Evolutionary conservation across 495 filamentous ascomycete species (phyloP).

Genomic region (Pyrenula aspistea): DNA sequence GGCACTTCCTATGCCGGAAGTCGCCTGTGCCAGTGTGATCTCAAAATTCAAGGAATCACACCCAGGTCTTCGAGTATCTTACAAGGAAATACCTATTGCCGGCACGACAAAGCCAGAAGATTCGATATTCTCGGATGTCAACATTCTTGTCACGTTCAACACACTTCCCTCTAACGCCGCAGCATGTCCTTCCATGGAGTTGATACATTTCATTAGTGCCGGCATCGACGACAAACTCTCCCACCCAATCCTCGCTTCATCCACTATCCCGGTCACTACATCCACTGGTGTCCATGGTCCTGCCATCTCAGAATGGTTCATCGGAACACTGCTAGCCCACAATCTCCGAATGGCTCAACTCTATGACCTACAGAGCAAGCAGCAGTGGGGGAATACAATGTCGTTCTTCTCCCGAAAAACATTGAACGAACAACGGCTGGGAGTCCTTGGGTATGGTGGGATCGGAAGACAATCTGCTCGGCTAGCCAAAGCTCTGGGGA

Average conservation of each 20-base stretch:
- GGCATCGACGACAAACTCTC: constrained; percentile 57
- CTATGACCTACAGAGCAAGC: constrained; percentile 33
- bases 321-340: constrained; percentile 43
- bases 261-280: constrained; percentile 54
- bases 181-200: constrained; percentile 36
- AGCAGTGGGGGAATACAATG: constrained; percentile 19
- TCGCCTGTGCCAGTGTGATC: constrained; percentile 3
- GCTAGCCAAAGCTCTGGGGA: constrained; percentile 59
- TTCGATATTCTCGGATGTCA: constrained; percentile 42
- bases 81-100: constrained; percentile 7
- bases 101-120: constrained; percentile 15
- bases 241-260: constrained; percentile 51
- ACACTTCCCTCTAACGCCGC: constrained; percentile 31
- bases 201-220: constrained; percentile 66
- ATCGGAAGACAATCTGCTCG: constrained; percentile 70
- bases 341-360: constrained; percentile 36
- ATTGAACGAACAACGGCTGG: constrained; percentile 44
- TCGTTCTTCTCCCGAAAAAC: constrained; percentile 25
- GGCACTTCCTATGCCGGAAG: neutral
- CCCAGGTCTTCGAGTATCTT: neutral
- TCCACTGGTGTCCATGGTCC: constrained; percentile 71
- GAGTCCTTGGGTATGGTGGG: constrained; percentile 74
- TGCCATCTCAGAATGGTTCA: constrained; percentile 71
- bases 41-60: neutral
- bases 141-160: constrained; percentile 48